phyloP scores from a whole-genome alignment of 805 yeast species.

The Cyberlindnera japonica region DNA sequence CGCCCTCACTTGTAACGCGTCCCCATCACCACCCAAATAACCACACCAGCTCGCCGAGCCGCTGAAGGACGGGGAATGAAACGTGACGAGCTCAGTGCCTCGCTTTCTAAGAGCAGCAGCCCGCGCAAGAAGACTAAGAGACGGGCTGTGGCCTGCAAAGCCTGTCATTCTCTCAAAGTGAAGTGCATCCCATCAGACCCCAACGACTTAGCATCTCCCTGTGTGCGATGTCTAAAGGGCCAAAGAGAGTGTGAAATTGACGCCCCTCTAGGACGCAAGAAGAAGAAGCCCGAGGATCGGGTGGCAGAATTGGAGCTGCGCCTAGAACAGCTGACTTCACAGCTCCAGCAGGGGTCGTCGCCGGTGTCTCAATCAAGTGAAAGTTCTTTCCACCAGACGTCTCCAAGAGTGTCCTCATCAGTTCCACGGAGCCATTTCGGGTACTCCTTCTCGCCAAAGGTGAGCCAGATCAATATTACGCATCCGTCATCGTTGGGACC shows the following conservation, averaged over 20 bases:
- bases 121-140: constrained; percentile 16
- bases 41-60: too few relatives aligned
- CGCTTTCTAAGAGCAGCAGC: neutral
- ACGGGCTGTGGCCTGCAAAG: constrained; percentile 54
- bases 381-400: constrained; percentile 1
- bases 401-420: neutral
- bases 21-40: too few relatives aligned
- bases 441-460: constrained; percentile 1
- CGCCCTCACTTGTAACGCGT: too few relatives aligned
- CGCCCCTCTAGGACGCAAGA: constrained; percentile 52
- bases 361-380: constrained; percentile 11
- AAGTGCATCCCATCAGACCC: constrained; percentile 73
- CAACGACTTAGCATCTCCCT: constrained; percentile 56
- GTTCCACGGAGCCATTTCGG: neutral
- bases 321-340: constrained; percentile 24
- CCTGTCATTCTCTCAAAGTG: constrained; percentile 83
- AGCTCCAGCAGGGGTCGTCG: constrained; percentile 12
- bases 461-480: constrained; percentile 1
- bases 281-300: constrained; percentile 31
- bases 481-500: constrained; percentile 7
- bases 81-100: neutral
- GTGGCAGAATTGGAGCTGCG: constrained; percentile 32
- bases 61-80: too few relatives aligned
- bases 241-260: constrained; percentile 66
- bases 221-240: constrained; percentile 68